Conservation (phyloP, 2,329 filamentous ascomycete species). For the Xylaria hypoxylon region DNA sequence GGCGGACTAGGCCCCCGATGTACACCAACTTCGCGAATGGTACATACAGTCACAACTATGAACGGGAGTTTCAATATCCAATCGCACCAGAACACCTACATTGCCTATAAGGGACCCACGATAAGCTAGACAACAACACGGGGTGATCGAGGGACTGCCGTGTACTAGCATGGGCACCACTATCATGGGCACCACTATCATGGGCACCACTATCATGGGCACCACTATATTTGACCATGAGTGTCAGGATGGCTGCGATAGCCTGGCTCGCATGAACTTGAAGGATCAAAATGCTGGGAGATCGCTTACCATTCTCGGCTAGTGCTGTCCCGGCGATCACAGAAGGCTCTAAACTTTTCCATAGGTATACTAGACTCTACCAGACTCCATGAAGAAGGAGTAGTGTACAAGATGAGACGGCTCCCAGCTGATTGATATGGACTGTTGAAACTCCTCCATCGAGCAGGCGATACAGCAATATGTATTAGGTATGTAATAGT, state of each 20-base stretch:
- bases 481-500: background rate
- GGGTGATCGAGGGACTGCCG: background rate
- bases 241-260: constrained; percentile 4
- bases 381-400: background rate
- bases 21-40: background rate
- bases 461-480: background rate
- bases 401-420: constrained; percentile 16
- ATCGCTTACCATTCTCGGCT: constrained; percentile 2
- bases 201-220: no score
- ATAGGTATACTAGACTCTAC: no score
- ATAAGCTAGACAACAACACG: constrained; percentile 14
- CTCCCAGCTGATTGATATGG: no score
- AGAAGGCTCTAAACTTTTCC: constrained; percentile 6
- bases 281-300: constrained; percentile 34
- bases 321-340: constrained; percentile 22
- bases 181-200: no score
- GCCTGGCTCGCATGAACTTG: constrained; percentile 19
- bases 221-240: background rate
- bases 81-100: background rate
- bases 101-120: background rate
- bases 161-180: no score
- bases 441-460: background rate
- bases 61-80: constrained; percentile 1
- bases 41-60: background rate
- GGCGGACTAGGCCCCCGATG: constrained; percentile 1